Evolutionary conservation across 768 basidiomycete genomes (phyloP), one percentile per base, ranked within the genome.

Genomic region (Suillus tomentosus): DNA sequence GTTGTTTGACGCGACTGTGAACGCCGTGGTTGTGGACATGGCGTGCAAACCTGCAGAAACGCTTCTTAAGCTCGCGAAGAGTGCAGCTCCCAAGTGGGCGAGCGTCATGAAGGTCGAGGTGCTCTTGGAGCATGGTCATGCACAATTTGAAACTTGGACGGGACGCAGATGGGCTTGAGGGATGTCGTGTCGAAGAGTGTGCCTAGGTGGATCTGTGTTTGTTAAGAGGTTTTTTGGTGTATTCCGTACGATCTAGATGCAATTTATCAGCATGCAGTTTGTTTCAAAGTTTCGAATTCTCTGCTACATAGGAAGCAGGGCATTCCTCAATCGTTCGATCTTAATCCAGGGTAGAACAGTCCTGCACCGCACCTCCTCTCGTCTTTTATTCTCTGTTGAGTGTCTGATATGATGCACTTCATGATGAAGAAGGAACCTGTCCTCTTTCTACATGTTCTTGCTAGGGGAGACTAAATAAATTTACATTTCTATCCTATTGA

Each of bases 41-140:
- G 95, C 96, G 22, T 99, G 98, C 75, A 89, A 89, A 69, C 97
- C 96, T 0, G 85, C 89, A 3, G 83, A 87, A 68, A 99, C 96
- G 15, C 75, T 99, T 62, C 77, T 98, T 31, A 72, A 74, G 60
- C 76, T 96, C 15, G 95, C 94, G 5, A 80, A 82, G 68, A 70
- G 73, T 45, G 77, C 73, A 27, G 80, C 8, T 39, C 60, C 13
- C 31, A 79, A 83, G 40, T 96, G 95, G 95, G 79, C 75, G 11
- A 77, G 80, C 5, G 31, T 31, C 31, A 31, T 31, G 31, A 31
- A 31, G 5, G 77, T 96, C 11, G 91, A 94, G 68, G 89, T 96
- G 58, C 77, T 98, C 56, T 80, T 97, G 34, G 91, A 95, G 79
- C 95, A 97, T 73, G 95, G 92, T 1, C 95, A 87, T 74, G 84